A percentile compares a stretch with the other conserved stretches of the same genome.
phyloP scores from a whole-genome alignment of 306 rosid genomes.

The Oxytropis ochrocephala region DNA sequence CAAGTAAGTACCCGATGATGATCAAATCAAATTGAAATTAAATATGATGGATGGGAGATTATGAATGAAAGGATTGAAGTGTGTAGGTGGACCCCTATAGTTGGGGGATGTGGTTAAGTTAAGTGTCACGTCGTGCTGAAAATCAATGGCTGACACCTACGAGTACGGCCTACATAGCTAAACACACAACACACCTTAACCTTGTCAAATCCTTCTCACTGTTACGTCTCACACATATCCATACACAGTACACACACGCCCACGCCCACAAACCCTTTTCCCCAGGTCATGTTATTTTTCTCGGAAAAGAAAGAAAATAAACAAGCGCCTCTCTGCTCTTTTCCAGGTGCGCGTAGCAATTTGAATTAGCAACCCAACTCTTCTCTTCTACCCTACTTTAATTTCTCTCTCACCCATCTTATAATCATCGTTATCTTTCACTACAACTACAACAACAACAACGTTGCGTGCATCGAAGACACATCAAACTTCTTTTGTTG shows the following conservation, averaged over 20 bases:
- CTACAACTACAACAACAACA: too few relatives aligned
- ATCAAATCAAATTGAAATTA: too few relatives aligned
- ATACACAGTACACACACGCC: not conserved
- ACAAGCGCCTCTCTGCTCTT: slow-evolving; percentile 6
- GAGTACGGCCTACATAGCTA: slow-evolving; percentile 17
- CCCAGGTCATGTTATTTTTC: not conserved
- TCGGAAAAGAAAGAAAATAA: slow-evolving; percentile 20
- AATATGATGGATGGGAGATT: too few relatives aligned
- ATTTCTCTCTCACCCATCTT: not conserved
- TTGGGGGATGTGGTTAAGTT: not conserved
- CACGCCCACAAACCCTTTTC: not conserved
- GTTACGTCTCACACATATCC: not conserved
- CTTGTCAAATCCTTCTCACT: slow-evolving; percentile 32
- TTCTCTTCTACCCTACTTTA: not conserved
- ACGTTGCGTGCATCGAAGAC: too few relatives aligned
- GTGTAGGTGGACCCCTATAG: not conserved
- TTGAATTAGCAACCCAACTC: not conserved
- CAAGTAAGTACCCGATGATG: too few relatives aligned
- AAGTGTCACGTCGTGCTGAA: not conserved
- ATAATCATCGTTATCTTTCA: too few relatives aligned
- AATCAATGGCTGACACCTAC: not conserved
- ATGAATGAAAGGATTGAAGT: too few relatives aligned
- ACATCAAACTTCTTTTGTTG: too few relatives aligned
- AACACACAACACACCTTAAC: slow-evolving; percentile 12
- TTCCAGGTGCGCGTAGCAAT: slow-evolving; percentile 5